These are phyloP conservation scores for Alnus glutinosa DNA, from an alignment of 306 rosid species.

Conservation along the genomic window DNA sequence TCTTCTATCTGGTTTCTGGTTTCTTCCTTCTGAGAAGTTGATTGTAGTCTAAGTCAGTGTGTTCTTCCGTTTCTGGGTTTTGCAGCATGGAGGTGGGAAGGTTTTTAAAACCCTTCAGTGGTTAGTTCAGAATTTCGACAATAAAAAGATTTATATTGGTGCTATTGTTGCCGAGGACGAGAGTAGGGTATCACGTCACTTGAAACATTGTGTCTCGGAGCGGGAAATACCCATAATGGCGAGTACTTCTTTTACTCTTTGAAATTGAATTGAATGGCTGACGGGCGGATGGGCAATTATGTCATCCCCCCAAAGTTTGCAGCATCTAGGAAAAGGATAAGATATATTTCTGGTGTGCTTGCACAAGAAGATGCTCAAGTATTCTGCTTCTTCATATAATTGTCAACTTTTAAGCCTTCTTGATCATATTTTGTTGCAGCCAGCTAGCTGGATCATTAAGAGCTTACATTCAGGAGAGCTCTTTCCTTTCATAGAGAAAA, in stretches of 20 bases:
- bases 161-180: slow-evolving; percentile 61
- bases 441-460: slow-evolving; percentile 69
- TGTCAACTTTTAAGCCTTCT: slow-evolving; percentile 2
- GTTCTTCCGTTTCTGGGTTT: slow-evolving; percentile 16
- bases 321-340: background rate
- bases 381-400: background rate
- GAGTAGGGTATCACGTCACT: slow-evolving; percentile 63
- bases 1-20: background rate
- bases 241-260: slow-evolving; percentile 21
- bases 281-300: background rate
- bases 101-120: slow-evolving; percentile 72
- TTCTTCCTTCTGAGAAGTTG: background rate
- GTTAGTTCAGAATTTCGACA: slow-evolving; percentile 49
- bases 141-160: slow-evolving; percentile 45
- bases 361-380: slow-evolving; percentile 1
- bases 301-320: background rate
- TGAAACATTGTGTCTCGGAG: slow-evolving; percentile 73
- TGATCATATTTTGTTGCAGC: slow-evolving; percentile 47
- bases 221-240: slow-evolving; percentile 61
- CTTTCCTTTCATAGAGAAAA: slow-evolving; percentile 47
- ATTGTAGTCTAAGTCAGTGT: background rate
- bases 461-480: slow-evolving; percentile 76
- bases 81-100: slow-evolving; percentile 80
- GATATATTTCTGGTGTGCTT: background rate
- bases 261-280: background rate